A percentile compares a stretch with the other conserved stretches of the same genome.
These are phyloP conservation scores for Yamadazyma songkhlaensis DNA, from an alignment of 1,139 yeast genomes.

Conservation along the genomic window DNA sequence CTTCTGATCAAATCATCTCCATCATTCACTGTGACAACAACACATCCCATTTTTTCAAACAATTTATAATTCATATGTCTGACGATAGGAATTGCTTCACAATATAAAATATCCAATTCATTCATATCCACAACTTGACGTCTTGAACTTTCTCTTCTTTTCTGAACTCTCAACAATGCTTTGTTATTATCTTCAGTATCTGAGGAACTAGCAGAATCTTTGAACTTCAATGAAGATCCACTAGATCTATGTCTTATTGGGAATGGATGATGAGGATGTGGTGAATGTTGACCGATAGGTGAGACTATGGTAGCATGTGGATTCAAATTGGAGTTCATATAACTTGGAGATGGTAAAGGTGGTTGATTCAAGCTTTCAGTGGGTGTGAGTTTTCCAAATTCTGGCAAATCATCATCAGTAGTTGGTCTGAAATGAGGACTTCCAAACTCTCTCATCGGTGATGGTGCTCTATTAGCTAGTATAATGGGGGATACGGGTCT, in stretches of 20 bases:
- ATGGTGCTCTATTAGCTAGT: slow-evolving; percentile 19
- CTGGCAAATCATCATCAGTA: slow-evolving; percentile 34
- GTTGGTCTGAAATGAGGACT: slow-evolving; percentile 25
- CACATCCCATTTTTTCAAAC: slow-evolving; percentile 72
- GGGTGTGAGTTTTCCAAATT: slow-evolving; percentile 14
- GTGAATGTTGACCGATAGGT: not conserved
- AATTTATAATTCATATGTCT: slow-evolving; percentile 65
- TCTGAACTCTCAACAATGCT: slow-evolving; percentile 55
- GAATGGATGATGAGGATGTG: slow-evolving; percentile 2
- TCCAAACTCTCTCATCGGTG: slow-evolving; percentile 21
- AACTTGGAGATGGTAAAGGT: slow-evolving; percentile 3
- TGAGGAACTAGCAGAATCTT: slow-evolving; percentile 64
- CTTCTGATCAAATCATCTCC: slow-evolving; percentile 83
- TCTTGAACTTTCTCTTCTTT: slow-evolving; percentile 53
- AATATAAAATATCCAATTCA: slow-evolving; percentile 66
- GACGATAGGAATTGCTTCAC: slow-evolving; percentile 86
- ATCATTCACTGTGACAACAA: slow-evolving; percentile 72
- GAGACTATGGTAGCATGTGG: slow-evolving; percentile 1
- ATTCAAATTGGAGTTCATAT: slow-evolving; percentile 5
- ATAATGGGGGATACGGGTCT: slow-evolving; percentile 35
- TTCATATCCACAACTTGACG: slow-evolving; percentile 23
- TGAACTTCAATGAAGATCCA: slow-evolving; percentile 17
- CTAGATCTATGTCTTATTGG: slow-evolving; percentile 24
- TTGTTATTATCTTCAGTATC: slow-evolving; percentile 63
- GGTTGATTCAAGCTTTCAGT: slow-evolving; percentile 3